Base-by-base conservation (phyloP, 768 basidiomycete genomes). In the Russula abietina region DNA sequence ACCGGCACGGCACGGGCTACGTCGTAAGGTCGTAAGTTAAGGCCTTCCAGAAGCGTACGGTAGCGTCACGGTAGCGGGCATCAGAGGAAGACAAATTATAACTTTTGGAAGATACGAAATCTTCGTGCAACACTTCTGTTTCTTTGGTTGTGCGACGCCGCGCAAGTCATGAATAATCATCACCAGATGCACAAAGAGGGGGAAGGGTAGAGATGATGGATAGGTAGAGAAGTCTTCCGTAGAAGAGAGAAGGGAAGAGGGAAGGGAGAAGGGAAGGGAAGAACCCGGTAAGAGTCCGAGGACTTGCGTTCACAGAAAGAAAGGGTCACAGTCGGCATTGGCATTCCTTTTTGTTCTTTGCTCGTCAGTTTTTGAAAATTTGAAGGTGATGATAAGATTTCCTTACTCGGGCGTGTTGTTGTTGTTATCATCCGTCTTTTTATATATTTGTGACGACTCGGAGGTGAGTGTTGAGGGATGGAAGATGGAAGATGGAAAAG, bases 41-140 rank as follows among this genome's bases (percentile, higher is more conserved):
- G n/a, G n/a, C 49, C 28, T 10, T 14, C 16, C 38, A 39, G 45
- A 46, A 46, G 43, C 41, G 41, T 19, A 10, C n/a, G n/a, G n/a
- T n/a, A n/a, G n/a, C n/a, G n/a, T n/a, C n/a, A n/a, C n/a, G n/a
- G n/a, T n/a, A 58, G 28, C 12, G 49, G 30, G 52, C n/a, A 14
- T 22, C 30, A 60, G 32, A 33, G 41, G 43, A 41, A 53, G 32
- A 53, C 41, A 60, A 39, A n/a, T n/a, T n/a, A n/a, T n/a, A n/a
- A n/a, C n/a, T n/a, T n/a, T 39, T 16, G 38, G 30, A 16, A 19
- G 41, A 22, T 24, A 59, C 22, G 55, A 46, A 16, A 45, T 33
- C 43, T 36, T 36, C 12, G 1, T 33, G 39, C 22, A 19, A n/a
- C 14, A 4, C 3, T 19, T 56, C 30, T 39, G 14, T 14, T n/a